Base-by-base conservation (phyloP, 2,329 filamentous ascomycete species). In the Talaromyces sp. region DNA sequence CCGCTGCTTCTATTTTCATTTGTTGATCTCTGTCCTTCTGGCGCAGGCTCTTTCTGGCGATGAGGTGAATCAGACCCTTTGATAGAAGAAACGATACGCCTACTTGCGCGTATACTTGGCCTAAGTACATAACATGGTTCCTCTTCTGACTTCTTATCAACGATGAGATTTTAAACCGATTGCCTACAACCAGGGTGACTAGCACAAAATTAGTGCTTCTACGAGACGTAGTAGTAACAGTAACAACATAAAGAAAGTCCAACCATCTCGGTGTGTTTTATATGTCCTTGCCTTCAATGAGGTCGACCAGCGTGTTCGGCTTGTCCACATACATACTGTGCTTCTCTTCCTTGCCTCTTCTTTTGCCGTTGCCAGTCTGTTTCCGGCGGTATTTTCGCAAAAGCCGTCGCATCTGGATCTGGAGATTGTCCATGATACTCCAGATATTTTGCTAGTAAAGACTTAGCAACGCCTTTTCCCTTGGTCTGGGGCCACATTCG, bases 91-190 rank as follows among this genome's bases (percentile, higher is more conserved):
- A 56, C 31, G 4, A 3, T 36, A 36, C 53, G 53, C 53, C 31
- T 36, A 36, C 29, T 56, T 38, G 29, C 29, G 31, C 53, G 53
- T 56, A 17, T 17, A 36, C 53, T 38, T 56, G 53, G 53, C 31
- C 29, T 36, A 36, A 22, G 60, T 53, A 62, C 43, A 62, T 60
- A 60, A 31, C 38, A 60, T 45, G 38, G 19, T 62, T 53, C 58
- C 27, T 22, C 43, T 36, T 27, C 13, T 3, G 38, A 49, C 17
- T 47, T 22, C 11, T 29, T 51, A 51, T n/a, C 43, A 31, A 19
- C 27, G 27, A 54, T 11, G 51, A 34, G 27, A 34, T 53, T 34
- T 49, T 49, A 49, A 22, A 25, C 45, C 13, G 43, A 49, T 49
- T 49, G 45, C 45, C 34, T 36, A 36, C 34, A 36, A 15, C 11